A percentile compares a stretch with the other conserved stretches of the same genome.
Evolutionary conservation across 495 filamentous ascomycete genomes (phyloP).

Genomic region (Bathelium albidoporum): DNA sequence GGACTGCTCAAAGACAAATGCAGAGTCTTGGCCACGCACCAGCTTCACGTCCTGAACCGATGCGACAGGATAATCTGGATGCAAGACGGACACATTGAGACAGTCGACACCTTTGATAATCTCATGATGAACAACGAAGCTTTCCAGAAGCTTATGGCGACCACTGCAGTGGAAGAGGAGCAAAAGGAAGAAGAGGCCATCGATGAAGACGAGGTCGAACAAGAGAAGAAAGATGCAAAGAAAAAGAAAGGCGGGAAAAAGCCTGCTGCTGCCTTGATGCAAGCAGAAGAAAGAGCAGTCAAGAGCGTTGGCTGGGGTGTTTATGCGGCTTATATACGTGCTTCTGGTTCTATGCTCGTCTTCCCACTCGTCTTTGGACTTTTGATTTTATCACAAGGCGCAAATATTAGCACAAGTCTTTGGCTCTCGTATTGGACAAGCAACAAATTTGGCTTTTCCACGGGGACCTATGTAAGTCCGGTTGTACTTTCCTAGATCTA

Average conservation of each 20-base stretch:
- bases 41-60: constrained; percentile 80
- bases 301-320: constrained; percentile 76
- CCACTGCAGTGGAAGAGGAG: constrained; percentile 64
- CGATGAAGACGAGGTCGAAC: constrained; percentile 36
- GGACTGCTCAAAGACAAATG: constrained; percentile 83
- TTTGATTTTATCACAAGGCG: constrained; percentile 60
- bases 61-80: constrained; percentile 89
- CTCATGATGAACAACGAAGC: constrained; percentile 63
- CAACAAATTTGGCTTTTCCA: constrained; percentile 54
- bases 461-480: constrained; percentile 48
- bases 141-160: constrained; percentile 75
- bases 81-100: constrained; percentile 71
- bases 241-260: constrained; percentile 51
- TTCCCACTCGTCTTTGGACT: constrained; percentile 53
- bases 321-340: constrained; percentile 68
- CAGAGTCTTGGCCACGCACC: constrained; percentile 85
- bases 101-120: constrained; percentile 78
- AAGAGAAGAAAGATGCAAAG: constrained; percentile 37
- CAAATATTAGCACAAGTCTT: constrained; percentile 75
- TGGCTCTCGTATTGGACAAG: constrained; percentile 93
- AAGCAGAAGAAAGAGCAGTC: constrained; percentile 75
- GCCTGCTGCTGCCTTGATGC: constrained; percentile 63
- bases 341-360: constrained; percentile 68
- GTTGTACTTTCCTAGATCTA: not conserved
- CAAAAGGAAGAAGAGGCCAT: constrained; percentile 32